phyloP scores from a whole-genome alignment of 352 stramenopile species.

The Pythium apleroticum region DNA sequence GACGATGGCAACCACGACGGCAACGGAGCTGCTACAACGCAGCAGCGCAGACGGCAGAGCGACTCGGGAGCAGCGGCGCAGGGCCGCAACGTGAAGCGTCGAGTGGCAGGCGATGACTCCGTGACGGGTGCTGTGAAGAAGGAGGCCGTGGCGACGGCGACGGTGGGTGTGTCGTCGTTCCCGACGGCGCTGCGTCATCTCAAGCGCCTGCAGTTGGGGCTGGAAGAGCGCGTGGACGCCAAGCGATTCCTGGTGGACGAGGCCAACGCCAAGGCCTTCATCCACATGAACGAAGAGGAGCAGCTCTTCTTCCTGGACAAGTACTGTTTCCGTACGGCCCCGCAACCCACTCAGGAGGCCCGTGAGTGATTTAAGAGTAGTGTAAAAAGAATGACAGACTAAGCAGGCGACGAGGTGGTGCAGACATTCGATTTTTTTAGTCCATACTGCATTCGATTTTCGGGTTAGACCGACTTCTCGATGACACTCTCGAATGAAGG shows the following conservation, averaged over 20 bases:
- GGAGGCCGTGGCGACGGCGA: not conserved
- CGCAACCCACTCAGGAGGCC: constrained; percentile 3
- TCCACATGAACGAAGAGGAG: constrained; percentile 15
- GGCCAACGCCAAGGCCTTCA: constrained; percentile 11
- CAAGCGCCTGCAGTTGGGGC: constrained; percentile 7
- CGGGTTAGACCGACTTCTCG: constrained; percentile 2
- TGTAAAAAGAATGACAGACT: not conserved
- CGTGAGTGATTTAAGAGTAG: constrained; percentile 42
- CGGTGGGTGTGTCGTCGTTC: not conserved
- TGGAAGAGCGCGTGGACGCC: constrained; percentile 9
- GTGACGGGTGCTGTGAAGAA: not conserved
- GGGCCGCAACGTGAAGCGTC: not conserved
- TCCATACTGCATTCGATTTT: not conserved
- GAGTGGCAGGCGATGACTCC: not conserved
- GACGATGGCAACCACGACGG: not conserved
- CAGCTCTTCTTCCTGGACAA: constrained; percentile 3
- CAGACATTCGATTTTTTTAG: constrained; percentile 1
- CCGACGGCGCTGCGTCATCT: constrained; percentile 5
- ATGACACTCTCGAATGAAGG: not conserved
- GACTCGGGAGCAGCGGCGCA: not conserved
- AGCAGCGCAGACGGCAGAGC: not conserved
- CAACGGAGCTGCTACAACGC: not conserved
- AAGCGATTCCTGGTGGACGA: constrained; percentile 17
- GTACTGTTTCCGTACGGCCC: not conserved
- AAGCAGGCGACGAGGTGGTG: not conserved